These are phyloP conservation scores for Teunomyces pallodes DNA, from an alignment of 805 yeast species.

Conservation along the genomic window DNA sequence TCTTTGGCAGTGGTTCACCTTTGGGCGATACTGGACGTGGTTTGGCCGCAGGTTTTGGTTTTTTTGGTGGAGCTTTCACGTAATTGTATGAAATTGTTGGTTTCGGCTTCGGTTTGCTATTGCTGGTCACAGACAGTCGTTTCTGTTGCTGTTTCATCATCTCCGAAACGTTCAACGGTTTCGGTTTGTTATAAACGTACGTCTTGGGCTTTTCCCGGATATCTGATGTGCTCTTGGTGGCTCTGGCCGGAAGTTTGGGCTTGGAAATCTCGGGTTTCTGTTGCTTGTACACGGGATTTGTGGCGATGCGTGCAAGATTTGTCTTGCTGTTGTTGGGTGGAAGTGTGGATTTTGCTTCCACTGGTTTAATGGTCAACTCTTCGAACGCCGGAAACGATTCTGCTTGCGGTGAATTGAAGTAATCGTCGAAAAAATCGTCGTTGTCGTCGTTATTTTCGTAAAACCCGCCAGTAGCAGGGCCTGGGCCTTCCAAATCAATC, in stretches of 20 bases:
- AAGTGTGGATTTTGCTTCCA: background rate
- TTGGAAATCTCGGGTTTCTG: background rate
- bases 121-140: background rate
- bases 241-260: background rate
- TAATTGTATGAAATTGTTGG: conserved; percentile 14
- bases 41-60: conserved; percentile 2
- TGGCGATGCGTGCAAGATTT: background rate
- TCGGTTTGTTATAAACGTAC: conserved; percentile 37
- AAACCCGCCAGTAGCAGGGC: background rate
- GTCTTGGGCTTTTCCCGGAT: conserved; percentile 13
- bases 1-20: background rate
- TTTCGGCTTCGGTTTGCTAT: conserved; percentile 10
- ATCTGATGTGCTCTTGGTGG: conserved; percentile 22
- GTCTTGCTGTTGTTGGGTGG: background rate
- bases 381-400: conserved; percentile 17
- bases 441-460: background rate
- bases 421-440: conserved; percentile 7
- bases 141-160: conserved; percentile 24
- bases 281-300: conserved; percentile 7
- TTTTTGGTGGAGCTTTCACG: conserved; percentile 6
- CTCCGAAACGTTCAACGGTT: conserved; percentile 34
- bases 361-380: conserved; percentile 19
- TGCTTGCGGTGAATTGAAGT: conserved; percentile 4
- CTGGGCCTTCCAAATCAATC: conserved; percentile 63
- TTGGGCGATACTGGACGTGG: background rate